Percentiles rank a stretch among this genome's conserved stretches.
phyloP scores from a whole-genome alignment of 495 filamentous ascomycete species.

The Elasticomyces elasticus region DNA sequence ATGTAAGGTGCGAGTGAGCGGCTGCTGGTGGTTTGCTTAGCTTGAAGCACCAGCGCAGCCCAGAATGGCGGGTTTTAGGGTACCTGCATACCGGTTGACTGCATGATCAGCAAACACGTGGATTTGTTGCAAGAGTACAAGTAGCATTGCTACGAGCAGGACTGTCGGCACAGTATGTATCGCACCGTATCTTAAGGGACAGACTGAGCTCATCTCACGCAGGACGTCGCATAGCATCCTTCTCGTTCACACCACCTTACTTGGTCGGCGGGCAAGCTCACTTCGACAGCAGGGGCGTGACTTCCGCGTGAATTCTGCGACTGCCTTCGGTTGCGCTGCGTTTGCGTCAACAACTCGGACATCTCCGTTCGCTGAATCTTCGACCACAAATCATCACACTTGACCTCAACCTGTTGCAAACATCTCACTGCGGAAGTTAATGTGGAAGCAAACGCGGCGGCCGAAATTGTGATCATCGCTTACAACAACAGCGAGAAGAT shows the following conservation, averaged over 20 bases:
- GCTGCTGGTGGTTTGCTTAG: no score
- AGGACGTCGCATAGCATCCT: not conserved
- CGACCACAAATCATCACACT: not conserved
- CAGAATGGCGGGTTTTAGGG: not conserved
- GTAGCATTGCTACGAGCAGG: no score
- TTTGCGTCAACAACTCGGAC: not conserved
- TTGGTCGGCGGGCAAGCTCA: not conserved
- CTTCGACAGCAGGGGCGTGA: not conserved
- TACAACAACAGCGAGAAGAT: not conserved
- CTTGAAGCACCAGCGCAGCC: no score
- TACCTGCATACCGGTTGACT: slow-evolving; percentile 1
- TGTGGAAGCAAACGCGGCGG: not conserved
- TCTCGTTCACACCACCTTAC: no score
- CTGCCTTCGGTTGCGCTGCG: not conserved
- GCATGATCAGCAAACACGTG: not conserved
- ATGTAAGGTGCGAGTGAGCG: no score
- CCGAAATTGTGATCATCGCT: not conserved
- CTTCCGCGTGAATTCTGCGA: not conserved
- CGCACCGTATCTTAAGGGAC: not conserved
- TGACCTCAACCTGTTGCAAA: not conserved
- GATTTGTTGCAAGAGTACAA: no score
- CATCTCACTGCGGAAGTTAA: no score
- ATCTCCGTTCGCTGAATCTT: no score
- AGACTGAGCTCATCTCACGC: not conserved
- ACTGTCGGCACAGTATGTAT: no score